These are phyloP conservation scores for Mariannaea elegans DNA, from an alignment of 2,329 filamentous ascomycete species.

Conservation along the genomic window DNA sequence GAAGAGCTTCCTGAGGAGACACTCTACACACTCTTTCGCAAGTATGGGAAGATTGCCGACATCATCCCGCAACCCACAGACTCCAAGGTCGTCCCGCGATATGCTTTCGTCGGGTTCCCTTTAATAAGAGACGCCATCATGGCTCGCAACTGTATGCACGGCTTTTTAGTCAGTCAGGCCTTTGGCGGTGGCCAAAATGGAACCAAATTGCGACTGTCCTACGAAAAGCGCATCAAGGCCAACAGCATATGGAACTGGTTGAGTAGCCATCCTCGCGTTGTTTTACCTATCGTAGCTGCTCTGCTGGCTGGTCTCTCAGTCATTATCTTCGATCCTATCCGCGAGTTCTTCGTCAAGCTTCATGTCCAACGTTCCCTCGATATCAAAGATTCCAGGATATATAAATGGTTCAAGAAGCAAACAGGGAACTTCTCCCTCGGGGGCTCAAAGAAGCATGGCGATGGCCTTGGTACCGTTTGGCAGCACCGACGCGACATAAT, in stretches of 20 bases:
- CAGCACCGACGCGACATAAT: slow-evolving; percentile 86
- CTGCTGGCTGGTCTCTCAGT: slow-evolving; percentile 85
- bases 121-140: slow-evolving; percentile 80
- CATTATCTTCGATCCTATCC: slow-evolving; percentile 90
- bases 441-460: slow-evolving; percentile 66
- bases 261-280: slow-evolving; percentile 83
- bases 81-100: slow-evolving; percentile 84
- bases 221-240: slow-evolving; percentile 79
- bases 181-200: slow-evolving; percentile 78
- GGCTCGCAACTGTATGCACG: slow-evolving; percentile 93
- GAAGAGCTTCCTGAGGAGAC: slow-evolving; percentile 87
- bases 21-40: slow-evolving; percentile 85
- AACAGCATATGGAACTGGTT: slow-evolving; percentile 91
- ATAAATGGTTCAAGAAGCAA: slow-evolving; percentile 78
- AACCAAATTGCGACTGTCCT: slow-evolving; percentile 82
- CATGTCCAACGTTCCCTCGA: slow-evolving; percentile 84
- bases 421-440: slow-evolving; percentile 72
- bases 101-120: slow-evolving; percentile 80
- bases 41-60: slow-evolving; percentile 89
- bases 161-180: slow-evolving; percentile 74
- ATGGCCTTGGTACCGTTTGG: slow-evolving; percentile 83
- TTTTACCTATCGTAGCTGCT: slow-evolving; percentile 84
- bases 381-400: slow-evolving; percentile 75
- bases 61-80: slow-evolving; percentile 85
- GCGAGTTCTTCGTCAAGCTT: slow-evolving; percentile 89